These are phyloP conservation scores for Carpinus fangiana DNA, from an alignment of 306 rosid species.

Conservation along the genomic window DNA sequence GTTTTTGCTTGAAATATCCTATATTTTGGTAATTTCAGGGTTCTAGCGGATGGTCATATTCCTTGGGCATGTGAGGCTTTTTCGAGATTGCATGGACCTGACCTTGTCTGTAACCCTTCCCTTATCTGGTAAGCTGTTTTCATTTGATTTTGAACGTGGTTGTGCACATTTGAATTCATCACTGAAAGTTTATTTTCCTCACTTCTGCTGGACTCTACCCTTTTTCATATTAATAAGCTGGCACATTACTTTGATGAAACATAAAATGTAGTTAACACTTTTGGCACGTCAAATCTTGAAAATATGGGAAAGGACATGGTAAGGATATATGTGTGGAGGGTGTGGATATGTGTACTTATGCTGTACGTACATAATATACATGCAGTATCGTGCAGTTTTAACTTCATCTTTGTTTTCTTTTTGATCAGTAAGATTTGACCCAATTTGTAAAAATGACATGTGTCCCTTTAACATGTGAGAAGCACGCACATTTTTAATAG, in stretches of 20 bases:
- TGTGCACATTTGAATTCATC: not conserved
- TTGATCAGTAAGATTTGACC: not conserved
- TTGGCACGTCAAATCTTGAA: not conserved
- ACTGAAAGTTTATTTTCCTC: not conserved
- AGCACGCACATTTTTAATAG: too few species aligned
- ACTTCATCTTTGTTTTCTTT: not conserved
- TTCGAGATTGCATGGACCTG: conserved; percentile 53
- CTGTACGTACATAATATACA: not conserved
- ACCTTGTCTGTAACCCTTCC: conserved; percentile 42
- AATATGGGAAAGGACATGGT: not conserved
- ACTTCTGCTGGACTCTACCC: not conserved
- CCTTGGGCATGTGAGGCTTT: conserved; percentile 88
- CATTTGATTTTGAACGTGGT: conserved; percentile 2
- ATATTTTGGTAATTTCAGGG: conserved; percentile 51
- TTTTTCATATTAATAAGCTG: not conserved
- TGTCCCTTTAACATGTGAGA: too few species aligned
- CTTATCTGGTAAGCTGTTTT: conserved; percentile 51
- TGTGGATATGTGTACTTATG: not conserved
- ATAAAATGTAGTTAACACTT: not conserved
- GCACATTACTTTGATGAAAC: not conserved
- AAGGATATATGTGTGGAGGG: not conserved
- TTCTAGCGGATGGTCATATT: conserved; percentile 74
- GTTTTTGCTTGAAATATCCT: conserved; percentile 25
- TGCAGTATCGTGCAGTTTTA: not conserved
- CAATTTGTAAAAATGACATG: too few species aligned